Conservation (phyloP, 176 grass and related monocot genomes). For the Carex myosuroides region DNA sequence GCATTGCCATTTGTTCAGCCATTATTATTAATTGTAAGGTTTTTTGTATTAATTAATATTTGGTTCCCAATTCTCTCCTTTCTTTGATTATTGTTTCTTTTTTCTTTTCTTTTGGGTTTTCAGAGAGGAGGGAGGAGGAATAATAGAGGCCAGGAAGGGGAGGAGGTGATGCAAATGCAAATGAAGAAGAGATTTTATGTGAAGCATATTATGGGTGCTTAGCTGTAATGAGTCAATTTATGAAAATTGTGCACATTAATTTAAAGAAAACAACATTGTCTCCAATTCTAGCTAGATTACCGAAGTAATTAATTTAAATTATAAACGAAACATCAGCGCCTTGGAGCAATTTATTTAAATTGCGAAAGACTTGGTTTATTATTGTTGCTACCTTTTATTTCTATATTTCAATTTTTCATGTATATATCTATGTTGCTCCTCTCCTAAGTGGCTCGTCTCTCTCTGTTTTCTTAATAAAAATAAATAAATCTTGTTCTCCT, state of each 20-base stretch:
- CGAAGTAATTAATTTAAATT: background rate
- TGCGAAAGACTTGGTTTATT: background rate
- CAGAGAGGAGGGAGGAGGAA: background rate
- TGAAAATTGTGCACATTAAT: background rate
- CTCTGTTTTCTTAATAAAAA: too few species aligned
- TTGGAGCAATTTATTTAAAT: background rate
- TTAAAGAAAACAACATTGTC: background rate
- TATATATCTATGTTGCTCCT: too few species aligned
- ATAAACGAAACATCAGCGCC: background rate
- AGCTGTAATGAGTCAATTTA: background rate
- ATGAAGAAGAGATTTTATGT: background rate
- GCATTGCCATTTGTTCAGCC: background rate
- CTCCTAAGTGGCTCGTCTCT: too few species aligned
- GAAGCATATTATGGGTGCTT: background rate
- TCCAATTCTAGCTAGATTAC: background rate
- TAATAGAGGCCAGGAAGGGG: background rate
- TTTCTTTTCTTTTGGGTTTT: background rate
- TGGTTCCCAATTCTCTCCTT: background rate
- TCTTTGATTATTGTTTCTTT: background rate
- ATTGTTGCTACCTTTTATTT: too few species aligned
- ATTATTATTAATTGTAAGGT: background rate
- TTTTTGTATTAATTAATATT: background rate
- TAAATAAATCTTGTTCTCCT: too few species aligned
- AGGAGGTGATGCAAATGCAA: background rate
- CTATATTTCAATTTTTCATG: too few species aligned